These are phyloP conservation scores for Sporothrix mexicana DNA, from an alignment of 2,329 filamentous ascomycete species.

Conservation along the genomic window DNA sequence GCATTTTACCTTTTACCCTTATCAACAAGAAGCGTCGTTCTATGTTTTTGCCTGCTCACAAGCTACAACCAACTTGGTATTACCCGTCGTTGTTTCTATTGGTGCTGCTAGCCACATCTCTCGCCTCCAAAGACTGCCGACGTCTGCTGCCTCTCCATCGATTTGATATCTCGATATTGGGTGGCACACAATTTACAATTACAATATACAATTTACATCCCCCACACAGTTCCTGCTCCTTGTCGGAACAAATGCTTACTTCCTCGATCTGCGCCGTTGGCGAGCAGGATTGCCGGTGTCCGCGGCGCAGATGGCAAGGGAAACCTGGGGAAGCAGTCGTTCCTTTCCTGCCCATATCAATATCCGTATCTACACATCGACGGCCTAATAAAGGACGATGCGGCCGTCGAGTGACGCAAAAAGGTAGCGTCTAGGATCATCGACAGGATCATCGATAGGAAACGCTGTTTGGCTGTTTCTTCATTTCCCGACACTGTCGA, in stretches of 20 bases:
- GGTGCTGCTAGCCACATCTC: background rate
- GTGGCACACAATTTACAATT: background rate
- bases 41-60: background rate
- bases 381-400: background rate
- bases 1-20: background rate
- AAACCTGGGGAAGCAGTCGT: background rate
- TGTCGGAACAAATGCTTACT: background rate
- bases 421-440: background rate
- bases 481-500: background rate
- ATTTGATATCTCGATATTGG: background rate
- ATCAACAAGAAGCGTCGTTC: background rate
- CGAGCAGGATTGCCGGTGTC: conserved; percentile 3
- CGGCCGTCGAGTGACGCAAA: background rate
- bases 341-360: background rate
- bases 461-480: too few species aligned
- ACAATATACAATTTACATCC: background rate
- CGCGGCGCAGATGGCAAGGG: background rate
- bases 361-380: background rate
- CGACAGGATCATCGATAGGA: too few species aligned
- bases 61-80: background rate
- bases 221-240: background rate
- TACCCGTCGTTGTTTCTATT: background rate
- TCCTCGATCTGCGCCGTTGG: background rate
- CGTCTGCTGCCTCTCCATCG: background rate
- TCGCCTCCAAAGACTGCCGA: background rate